These are phyloP conservation scores for Neurospora discreta DNA, from an alignment of 495 filamentous ascomycete genomes.

Conservation along the genomic window DNA sequence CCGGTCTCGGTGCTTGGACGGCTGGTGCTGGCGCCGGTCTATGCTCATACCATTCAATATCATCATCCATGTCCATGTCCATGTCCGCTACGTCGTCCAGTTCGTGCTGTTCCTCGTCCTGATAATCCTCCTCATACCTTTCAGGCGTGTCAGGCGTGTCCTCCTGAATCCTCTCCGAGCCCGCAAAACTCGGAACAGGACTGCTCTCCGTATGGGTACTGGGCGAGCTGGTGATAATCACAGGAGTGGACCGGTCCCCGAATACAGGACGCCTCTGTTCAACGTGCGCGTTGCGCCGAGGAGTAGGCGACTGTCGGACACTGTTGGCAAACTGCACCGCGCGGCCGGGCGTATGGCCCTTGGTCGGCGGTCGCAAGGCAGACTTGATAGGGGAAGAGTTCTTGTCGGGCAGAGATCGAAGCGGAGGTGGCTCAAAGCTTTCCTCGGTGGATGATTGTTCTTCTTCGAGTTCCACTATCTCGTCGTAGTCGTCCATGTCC, in stretches of 20 bases:
- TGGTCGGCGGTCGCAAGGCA: conserved; percentile 37
- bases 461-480: conserved; percentile 1
- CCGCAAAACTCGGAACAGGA: neutral
- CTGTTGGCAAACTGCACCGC: conserved; percentile 36
- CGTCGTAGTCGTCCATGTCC: neutral
- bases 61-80: neutral
- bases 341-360: conserved; percentile 27
- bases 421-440: conserved; percentile 1
- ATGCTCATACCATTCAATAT: neutral
- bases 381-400: conserved; percentile 39
- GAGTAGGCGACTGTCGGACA: conserved; percentile 1
- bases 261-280: neutral
- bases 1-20: neutral
- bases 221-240: neutral
- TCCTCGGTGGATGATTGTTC: conserved; percentile 7
- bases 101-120: neutral
- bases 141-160: neutral
- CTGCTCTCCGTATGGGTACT: neutral
- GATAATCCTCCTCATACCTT: conserved; percentile 9
- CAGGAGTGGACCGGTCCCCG: neutral
- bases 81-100: neutral
- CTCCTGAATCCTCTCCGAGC: neutral
- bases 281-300: neutral
- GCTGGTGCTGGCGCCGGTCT: neutral
- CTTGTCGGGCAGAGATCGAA: conserved; percentile 19